phyloP scores from a whole-genome alignment of 2,329 filamentous ascomycete species.

The Aspergillus vadensis region DNA sequence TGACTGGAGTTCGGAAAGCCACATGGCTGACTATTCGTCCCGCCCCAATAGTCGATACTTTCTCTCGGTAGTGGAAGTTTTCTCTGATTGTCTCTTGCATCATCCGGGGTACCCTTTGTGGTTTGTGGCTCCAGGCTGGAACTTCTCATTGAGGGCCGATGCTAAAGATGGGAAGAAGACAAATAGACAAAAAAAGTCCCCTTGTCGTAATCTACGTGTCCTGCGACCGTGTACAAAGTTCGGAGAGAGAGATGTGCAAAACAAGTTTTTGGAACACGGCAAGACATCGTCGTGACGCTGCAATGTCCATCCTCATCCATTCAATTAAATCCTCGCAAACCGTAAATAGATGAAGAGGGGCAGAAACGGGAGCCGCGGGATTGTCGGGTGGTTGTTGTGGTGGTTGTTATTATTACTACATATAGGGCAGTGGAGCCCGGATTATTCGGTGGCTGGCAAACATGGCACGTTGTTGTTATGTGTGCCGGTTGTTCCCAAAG shows the following conservation, averaged over 20 bases:
- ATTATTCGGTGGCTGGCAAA: slow-evolving; percentile 18
- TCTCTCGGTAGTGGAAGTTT: neutral
- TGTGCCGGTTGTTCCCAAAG: neutral
- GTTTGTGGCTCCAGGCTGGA: neutral
- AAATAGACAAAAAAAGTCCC: neutral
- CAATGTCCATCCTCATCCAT: neutral
- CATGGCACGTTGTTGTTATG: slow-evolving; percentile 18
- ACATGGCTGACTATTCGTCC: slow-evolving; percentile 17
- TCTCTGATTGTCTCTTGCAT: neutral
- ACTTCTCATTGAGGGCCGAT: neutral
- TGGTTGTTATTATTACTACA: too few species aligned
- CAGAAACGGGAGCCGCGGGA: slow-evolving; percentile 10
- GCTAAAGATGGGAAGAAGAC: neutral
- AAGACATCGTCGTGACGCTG: neutral
- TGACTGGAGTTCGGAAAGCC: slow-evolving; percentile 14
- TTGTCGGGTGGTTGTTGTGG: neutral
- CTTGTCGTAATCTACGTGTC: neutral
- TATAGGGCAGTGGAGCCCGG: slow-evolving; percentile 13
- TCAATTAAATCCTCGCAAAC: neutral
- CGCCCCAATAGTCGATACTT: slow-evolving; percentile 4
- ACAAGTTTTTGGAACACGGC: neutral
- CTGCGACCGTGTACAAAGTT: neutral
- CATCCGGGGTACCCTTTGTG: neutral
- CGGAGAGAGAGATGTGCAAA: neutral
- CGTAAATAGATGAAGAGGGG: slow-evolving; percentile 5